A percentile compares a stretch with the other conserved stretches of the same genome.
Evolutionary conservation across 2,329 filamentous ascomycete genomes (phyloP).

Genomic region (Alternaria gansuensis): DNA sequence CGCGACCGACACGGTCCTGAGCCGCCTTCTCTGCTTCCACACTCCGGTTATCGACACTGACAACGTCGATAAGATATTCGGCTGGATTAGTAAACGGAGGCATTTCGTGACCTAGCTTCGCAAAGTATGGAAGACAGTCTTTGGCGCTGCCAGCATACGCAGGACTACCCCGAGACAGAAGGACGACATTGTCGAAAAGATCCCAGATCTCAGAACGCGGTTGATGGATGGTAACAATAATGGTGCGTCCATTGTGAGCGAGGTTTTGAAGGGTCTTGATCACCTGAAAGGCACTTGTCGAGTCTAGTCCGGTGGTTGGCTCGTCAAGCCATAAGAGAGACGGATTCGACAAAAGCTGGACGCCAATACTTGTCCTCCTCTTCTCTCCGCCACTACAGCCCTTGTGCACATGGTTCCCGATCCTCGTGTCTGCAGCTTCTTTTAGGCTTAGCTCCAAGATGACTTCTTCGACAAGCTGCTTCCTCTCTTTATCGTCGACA

Average conservation of each 20-base stretch:
- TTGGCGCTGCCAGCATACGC: constrained; percentile 71
- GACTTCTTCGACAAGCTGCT: constrained; percentile 75
- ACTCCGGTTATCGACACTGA: constrained; percentile 76
- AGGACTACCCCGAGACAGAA: constrained; percentile 72
- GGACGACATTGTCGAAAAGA: constrained; percentile 75
- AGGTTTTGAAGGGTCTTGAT: constrained; percentile 74
- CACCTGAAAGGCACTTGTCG: constrained; percentile 78
- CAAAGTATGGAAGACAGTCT: constrained; percentile 71
- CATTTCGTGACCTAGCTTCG: constrained; percentile 65
- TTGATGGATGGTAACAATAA: constrained; percentile 79
- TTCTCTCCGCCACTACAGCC: constrained; percentile 84
- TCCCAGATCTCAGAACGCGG: constrained; percentile 82
- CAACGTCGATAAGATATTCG: constrained; percentile 77
- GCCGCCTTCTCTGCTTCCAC: constrained; percentile 71
- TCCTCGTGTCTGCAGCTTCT: constrained; percentile 77
- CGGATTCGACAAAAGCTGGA: constrained; percentile 81
- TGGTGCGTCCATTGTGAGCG: constrained; percentile 72
- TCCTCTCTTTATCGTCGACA: constrained; percentile 66
- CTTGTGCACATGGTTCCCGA: constrained; percentile 74
- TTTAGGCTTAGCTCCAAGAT: constrained; percentile 79
- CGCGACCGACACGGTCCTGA: constrained; percentile 65
- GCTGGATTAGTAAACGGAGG: constrained; percentile 80
- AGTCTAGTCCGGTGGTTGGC: constrained; percentile 79
- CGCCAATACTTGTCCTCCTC: constrained; percentile 77
- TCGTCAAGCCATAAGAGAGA: constrained; percentile 81